phyloP scores from a whole-genome alignment of 306 rosid species.

The Casuarina glauca region DNA sequence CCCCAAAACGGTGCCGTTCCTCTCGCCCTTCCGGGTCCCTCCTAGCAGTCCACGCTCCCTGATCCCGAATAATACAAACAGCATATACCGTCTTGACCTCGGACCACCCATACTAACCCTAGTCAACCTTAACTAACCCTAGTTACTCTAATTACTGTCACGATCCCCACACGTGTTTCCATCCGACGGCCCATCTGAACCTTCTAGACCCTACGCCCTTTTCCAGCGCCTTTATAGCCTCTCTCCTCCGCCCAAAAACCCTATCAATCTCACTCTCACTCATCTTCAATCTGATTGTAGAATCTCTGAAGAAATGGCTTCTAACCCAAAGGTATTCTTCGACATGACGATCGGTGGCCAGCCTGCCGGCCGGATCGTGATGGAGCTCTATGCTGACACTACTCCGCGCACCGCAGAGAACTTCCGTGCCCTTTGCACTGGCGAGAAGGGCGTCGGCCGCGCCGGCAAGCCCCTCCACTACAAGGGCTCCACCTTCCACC shows the following conservation, averaged over 20 bases:
- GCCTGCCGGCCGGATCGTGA: slow-evolving; percentile 68
- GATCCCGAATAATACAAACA: slow-evolving; percentile 13
- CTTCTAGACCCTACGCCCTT: neutral
- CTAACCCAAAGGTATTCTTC: slow-evolving; percentile 79
- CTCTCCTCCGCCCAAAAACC: slow-evolving; percentile 7
- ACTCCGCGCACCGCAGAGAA: slow-evolving; percentile 86
- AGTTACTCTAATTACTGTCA: slow-evolving; percentile 16
- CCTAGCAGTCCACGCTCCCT: slow-evolving; percentile 1
- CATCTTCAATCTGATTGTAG: neutral
- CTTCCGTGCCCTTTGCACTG: slow-evolving; percentile 95
- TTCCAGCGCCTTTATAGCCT: slow-evolving; percentile 36
- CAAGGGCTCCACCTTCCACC: slow-evolving; percentile 87
- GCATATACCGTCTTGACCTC: slow-evolving; percentile 37
- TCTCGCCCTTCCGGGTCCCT: neutral
- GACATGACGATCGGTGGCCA: slow-evolving; percentile 67
- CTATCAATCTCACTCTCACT: neutral
- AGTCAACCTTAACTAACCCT: slow-evolving; percentile 47
- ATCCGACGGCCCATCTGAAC: slow-evolving; percentile 40
- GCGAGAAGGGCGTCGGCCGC: slow-evolving; percentile 85
- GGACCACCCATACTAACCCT: slow-evolving; percentile 47
- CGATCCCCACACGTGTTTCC: slow-evolving; percentile 40
- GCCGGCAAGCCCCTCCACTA: slow-evolving; percentile 78
- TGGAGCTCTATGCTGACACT: slow-evolving; percentile 82
- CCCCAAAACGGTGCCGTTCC: slow-evolving; percentile 42
- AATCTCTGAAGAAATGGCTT: slow-evolving; percentile 26